A percentile compares a stretch with the other conserved stretches of the same genome.
These are phyloP conservation scores for Arthrobotrys musiformis DNA, from an alignment of 2,329 filamentous ascomycete species.

Conservation along the genomic window DNA sequence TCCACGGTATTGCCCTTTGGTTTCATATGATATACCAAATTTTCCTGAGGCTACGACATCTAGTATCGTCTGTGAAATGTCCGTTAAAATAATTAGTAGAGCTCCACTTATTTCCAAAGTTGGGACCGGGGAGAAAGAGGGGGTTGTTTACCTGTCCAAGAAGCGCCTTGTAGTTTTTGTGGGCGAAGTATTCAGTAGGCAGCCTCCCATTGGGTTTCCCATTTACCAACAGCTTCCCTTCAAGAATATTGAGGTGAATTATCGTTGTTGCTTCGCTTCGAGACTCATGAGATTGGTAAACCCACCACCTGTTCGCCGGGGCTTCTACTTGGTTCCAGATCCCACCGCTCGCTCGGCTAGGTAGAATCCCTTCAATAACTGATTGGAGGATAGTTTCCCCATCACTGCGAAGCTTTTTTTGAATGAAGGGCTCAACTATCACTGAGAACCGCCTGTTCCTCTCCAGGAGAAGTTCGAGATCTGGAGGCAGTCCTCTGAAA, in stretches of 20 bases:
- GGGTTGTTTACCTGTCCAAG: conserved; percentile 65
- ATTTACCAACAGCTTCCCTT: conserved; percentile 67
- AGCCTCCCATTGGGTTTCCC: conserved; percentile 66
- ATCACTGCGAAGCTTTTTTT: neutral
- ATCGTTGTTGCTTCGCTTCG: conserved; percentile 57
- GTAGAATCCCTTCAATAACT: neutral
- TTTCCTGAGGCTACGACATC: conserved; percentile 61
- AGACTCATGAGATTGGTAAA: conserved; percentile 52
- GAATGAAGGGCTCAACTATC: neutral
- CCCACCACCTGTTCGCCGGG: conserved; percentile 57
- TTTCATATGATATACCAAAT: conserved; percentile 61
- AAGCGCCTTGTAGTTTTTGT: conserved; percentile 63
- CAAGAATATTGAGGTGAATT: conserved; percentile 67
- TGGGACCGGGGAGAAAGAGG: neutral
- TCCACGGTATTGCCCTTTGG: conserved; percentile 58
- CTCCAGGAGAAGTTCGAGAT: neutral
- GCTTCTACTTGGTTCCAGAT: neutral
- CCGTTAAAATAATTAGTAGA: neutral
- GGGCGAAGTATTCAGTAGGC: conserved; percentile 64
- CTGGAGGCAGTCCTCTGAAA: neutral
- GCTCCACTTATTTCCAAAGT: too few species aligned
- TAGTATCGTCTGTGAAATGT: conserved; percentile 55
- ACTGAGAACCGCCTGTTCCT: conserved; percentile 13
- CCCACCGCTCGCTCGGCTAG: neutral
- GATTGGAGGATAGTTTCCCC: neutral